These are phyloP conservation scores for Colletotrichum somersetense DNA, from an alignment of 2,329 filamentous ascomycete genomes.

Conservation along the genomic window DNA sequence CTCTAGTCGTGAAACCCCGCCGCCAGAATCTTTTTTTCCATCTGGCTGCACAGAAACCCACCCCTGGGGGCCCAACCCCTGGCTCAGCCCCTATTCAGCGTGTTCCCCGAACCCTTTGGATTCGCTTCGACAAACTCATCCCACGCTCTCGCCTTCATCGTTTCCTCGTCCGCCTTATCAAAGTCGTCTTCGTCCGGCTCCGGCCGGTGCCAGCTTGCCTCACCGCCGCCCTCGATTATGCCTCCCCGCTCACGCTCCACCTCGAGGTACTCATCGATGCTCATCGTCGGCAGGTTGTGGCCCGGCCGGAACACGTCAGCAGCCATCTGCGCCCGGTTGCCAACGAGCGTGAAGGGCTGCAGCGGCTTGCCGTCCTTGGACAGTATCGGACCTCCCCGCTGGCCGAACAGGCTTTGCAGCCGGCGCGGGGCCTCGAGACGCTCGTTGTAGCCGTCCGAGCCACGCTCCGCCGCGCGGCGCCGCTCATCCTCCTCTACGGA, in stretches of 20 bases:
- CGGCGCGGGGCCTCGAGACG: constrained; percentile 76
- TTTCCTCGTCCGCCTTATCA: constrained; percentile 89
- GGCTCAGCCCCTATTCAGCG: constrained; percentile 77
- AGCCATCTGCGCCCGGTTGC: constrained; percentile 79
- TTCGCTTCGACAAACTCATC: constrained; percentile 95
- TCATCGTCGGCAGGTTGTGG: constrained; percentile 97
- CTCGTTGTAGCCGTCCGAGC: constrained; percentile 73
- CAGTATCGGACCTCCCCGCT: constrained; percentile 75
- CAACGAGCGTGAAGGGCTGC: constrained; percentile 89
- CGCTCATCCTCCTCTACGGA: constrained; percentile 62
- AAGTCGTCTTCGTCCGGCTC: constrained; percentile 91
- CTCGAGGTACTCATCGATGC: constrained; percentile 96
- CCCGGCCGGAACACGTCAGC: constrained; percentile 89
- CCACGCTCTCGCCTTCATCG: constrained; percentile 93
- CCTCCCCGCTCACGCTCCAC: constrained; percentile 88
- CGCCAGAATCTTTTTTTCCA: constrained; percentile 31
- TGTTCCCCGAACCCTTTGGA: constrained; percentile 85
- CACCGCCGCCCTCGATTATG: constrained; percentile 91
- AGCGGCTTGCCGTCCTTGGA: constrained; percentile 85
- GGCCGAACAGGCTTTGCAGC: constrained; percentile 60
- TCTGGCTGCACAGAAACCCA: not conserved
- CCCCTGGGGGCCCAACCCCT: constrained; percentile 65
- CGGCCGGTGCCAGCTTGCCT: constrained; percentile 74
- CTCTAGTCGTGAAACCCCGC: constrained; percentile 24
- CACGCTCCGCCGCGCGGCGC: constrained; percentile 49